Evolutionary conservation across 1,139 yeast genomes (phyloP).

Genomic region (Pneumocystis wakefieldiae): DNA sequence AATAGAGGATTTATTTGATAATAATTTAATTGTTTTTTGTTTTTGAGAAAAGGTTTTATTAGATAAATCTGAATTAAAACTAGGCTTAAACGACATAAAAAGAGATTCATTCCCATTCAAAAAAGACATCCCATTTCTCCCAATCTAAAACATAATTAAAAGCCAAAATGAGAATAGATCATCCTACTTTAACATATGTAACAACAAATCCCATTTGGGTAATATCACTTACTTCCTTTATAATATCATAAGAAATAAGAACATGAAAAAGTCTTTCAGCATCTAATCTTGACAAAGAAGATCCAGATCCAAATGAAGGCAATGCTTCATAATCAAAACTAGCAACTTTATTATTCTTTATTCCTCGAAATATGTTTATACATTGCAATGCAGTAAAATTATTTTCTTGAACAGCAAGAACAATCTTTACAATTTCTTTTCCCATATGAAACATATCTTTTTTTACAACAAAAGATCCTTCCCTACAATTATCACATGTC

Average conservation of each 20-base stretch:
- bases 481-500: constrained; percentile 74
- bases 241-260: constrained; percentile 49
- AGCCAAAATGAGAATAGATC: not conserved
- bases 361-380: constrained; percentile 72
- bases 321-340: constrained; percentile 46
- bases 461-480: constrained; percentile 36
- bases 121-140: not conserved
- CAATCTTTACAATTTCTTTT: constrained; percentile 42
- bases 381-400: constrained; percentile 67
- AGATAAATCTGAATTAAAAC: not conserved
- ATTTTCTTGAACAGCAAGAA: constrained; percentile 39
- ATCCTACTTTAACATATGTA: constrained; percentile 41
- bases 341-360: constrained; percentile 45
- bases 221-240: constrained; percentile 55
- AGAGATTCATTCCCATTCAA: not conserved
- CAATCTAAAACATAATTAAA: not conserved
- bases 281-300: constrained; percentile 44
- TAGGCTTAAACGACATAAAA: not conserved
- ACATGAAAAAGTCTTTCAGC: constrained; percentile 72
- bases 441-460: constrained; percentile 62
- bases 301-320: constrained; percentile 58
- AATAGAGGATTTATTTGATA: not conserved
- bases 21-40: not conserved
- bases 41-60: not conserved
- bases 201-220: constrained; percentile 68